These are phyloP conservation scores for Pouteria glomerata DNA, from an alignment of 148 eudicot species.

Conservation along the genomic window DNA sequence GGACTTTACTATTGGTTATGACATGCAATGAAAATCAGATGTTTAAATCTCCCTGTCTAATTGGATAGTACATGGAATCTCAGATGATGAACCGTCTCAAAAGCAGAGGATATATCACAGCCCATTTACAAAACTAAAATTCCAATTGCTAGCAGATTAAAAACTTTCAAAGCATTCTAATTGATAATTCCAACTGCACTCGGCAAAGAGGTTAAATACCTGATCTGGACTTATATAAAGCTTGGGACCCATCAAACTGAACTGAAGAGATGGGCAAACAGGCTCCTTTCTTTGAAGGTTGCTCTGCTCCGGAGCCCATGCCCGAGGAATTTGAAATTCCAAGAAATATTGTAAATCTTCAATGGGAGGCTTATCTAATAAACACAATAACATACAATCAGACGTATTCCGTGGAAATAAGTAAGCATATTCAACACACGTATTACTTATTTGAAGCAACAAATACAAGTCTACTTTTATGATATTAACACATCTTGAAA, in stretches of 20 bases:
- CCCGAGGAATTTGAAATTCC: slow-evolving; percentile 89
- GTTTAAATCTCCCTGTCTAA: too few relatives aligned
- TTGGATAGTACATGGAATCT: too few relatives aligned
- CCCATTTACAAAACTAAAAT: neutral
- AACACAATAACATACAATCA: slow-evolving; percentile 11
- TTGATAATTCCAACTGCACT: neutral
- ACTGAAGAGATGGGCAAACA: slow-evolving; percentile 78
- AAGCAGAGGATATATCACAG: neutral
- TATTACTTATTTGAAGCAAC: neutral
- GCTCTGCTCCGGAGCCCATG: slow-evolving; percentile 91
- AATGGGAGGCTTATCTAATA: slow-evolving; percentile 92
- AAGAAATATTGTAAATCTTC: slow-evolving; percentile 96
- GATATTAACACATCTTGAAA: neutral
- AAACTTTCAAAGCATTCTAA: neutral
- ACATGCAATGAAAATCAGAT: too few relatives aligned
- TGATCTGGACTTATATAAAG: slow-evolving; percentile 89
- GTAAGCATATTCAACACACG: neutral
- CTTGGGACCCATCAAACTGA: slow-evolving; percentile 99
- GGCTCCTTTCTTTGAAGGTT: slow-evolving; percentile 90
- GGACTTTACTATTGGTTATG: too few relatives aligned
- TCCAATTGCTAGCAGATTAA: neutral
- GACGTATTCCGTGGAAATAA: neutral
- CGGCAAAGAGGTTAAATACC: slow-evolving; percentile 31
- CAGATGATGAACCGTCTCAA: too few relatives aligned
- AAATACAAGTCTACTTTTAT: neutral